A percentile compares a stretch with the other conserved stretches of the same genome.
phyloP scores from a whole-genome alignment of 139 green algal species.

The Auxenochlorella pyrenoidosa region DNA sequence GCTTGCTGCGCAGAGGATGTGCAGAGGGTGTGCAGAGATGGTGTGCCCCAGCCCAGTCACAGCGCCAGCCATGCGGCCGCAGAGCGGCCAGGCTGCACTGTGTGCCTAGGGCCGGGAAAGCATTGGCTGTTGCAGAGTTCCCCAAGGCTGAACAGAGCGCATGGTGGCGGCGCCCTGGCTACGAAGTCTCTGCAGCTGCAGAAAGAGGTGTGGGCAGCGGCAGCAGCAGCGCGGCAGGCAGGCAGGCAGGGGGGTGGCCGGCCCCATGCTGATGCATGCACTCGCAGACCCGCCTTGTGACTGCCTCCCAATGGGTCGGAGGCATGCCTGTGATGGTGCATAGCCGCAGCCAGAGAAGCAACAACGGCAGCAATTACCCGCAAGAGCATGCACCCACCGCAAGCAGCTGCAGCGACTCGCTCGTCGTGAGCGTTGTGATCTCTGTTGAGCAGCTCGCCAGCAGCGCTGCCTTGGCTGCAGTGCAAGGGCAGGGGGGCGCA shows the following conservation, averaged over 20 bases:
- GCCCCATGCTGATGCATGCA: not conserved
- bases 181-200: slow-evolving; percentile 9
- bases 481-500: not conserved
- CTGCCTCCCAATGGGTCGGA: not conserved
- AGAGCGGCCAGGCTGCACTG: not conserved
- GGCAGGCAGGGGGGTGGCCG: too few relatives aligned
- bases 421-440: slow-evolving; percentile 69
- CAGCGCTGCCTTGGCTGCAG: slow-evolving; percentile 29
- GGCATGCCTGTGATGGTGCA: not conserved
- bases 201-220: not conserved
- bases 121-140: not conserved
- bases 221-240: not conserved
- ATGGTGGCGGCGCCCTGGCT: slow-evolving; percentile 7
- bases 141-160: slow-evolving; percentile 3
- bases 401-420: slow-evolving; percentile 40
- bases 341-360: not conserved
- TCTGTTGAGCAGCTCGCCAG: slow-evolving; percentile 50
- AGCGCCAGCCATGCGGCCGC: not conserved
- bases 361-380: not conserved
- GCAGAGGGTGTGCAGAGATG: not conserved
- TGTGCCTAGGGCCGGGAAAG: slow-evolving; percentile 16
- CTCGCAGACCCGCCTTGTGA: too few relatives aligned
- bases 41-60: slow-evolving; percentile 17
- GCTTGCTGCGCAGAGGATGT: slow-evolving; percentile 6
- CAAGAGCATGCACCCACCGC: not conserved